A percentile compares a stretch with the other conserved stretches of the same genome.
phyloP scores from a whole-genome alignment of 2,329 filamentous ascomycete species.

The Trichoderma guizhouense region DNA sequence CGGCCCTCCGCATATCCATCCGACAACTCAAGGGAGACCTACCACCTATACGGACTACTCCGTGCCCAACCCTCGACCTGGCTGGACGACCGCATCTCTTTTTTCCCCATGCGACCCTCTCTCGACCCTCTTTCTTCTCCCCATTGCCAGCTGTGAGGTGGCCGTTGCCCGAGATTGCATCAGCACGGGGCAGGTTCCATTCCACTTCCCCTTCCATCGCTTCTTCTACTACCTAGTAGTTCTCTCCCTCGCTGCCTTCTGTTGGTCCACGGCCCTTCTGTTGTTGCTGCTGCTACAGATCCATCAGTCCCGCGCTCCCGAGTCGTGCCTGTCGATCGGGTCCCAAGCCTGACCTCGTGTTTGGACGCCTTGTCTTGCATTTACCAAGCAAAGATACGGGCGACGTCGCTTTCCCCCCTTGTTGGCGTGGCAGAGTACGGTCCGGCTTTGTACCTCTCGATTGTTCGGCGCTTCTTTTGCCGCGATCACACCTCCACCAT shows the following conservation, averaged over 20 bases:
- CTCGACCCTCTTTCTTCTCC: neutral
- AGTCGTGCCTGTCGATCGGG: conserved; percentile 21
- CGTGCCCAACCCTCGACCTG: neutral
- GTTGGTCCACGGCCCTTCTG: neutral
- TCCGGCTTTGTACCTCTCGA: neutral
- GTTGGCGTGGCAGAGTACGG: conserved; percentile 1
- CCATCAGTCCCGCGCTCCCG: conserved; percentile 5
- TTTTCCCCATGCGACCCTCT: conserved; percentile 14
- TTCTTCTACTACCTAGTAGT: neutral
- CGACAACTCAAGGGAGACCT: neutral
- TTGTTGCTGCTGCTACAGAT: conserved; percentile 1
- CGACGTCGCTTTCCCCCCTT: conserved; percentile 15
- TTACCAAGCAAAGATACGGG: neutral
- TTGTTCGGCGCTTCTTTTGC: conserved; percentile 15
- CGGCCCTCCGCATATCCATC: conserved; percentile 11
- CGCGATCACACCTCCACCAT: neutral
- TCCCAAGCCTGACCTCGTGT: conserved; percentile 6
- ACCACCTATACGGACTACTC: neutral
- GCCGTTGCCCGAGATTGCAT: conserved; percentile 18
- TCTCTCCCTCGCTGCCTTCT: neutral
- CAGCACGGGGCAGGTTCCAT: conserved; percentile 20
- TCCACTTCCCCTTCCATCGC: conserved; percentile 14
- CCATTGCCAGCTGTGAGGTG: conserved; percentile 16
- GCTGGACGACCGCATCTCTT: conserved; percentile 2
- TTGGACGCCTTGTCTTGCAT: conserved; percentile 6